These are phyloP conservation scores for Pogostemon cablin DNA, from an alignment of 257 asterid genomes.

Conservation along the genomic window DNA sequence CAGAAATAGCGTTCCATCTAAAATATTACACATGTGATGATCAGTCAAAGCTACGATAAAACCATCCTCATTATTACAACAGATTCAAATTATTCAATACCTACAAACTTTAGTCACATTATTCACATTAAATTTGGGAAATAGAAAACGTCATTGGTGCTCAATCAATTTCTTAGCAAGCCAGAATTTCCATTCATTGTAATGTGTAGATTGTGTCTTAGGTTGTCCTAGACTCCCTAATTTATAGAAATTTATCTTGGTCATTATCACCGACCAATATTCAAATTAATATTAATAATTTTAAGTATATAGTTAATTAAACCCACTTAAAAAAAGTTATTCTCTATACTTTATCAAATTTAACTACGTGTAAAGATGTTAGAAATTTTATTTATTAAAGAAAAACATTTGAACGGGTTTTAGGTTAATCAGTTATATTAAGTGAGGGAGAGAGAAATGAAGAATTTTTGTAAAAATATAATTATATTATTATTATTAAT, in stretches of 20 bases:
- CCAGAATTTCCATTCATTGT: background rate
- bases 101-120: constrained; percentile 4
- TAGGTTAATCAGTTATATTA: too few relatives aligned
- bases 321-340: background rate
- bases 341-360: too few relatives aligned
- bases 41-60: background rate
- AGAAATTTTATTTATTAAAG: too few relatives aligned
- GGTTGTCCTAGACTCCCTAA: background rate
- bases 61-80: background rate
- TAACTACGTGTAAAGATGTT: too few relatives aligned
- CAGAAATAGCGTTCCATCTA: background rate
- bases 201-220: background rate
- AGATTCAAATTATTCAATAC: constrained; percentile 6
- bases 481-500: too few relatives aligned
- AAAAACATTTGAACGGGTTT: too few relatives aligned
- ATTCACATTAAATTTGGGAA: background rate
- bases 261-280: background rate
- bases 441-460: too few relatives aligned
- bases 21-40: background rate
- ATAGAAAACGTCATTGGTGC: background rate
- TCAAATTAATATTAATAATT: too few relatives aligned
- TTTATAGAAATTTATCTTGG: background rate
- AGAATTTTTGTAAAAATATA: too few relatives aligned
- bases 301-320: background rate
- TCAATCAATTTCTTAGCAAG: constrained; percentile 25